phyloP scores from a whole-genome alignment of 768 basidiomycete species.

The Leccinum subtestaceum region DNA sequence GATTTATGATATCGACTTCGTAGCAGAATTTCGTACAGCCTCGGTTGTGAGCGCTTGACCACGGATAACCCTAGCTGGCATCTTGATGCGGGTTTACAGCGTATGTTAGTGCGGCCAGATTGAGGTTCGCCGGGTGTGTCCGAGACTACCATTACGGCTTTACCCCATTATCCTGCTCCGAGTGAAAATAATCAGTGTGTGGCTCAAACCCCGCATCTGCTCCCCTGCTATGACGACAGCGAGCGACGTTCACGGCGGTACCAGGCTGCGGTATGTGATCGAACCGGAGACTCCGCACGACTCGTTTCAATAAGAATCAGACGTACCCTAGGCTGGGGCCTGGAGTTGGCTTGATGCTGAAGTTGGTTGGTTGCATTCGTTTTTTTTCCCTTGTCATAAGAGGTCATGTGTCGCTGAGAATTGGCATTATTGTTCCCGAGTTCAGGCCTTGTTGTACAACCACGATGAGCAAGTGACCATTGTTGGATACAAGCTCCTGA shows the following conservation, averaged over 20 bases:
- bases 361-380: not conserved
- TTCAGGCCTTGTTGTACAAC: too few species aligned
- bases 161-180: too few species aligned
- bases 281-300: not conserved
- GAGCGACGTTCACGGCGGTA: not conserved
- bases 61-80: not conserved
- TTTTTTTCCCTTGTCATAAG: not conserved
- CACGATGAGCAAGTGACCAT: too few species aligned
- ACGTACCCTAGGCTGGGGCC: too few species aligned
- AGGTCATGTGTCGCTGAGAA: not conserved
- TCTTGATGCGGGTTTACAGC: conserved; percentile 4
- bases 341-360: not conserved
- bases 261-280: not conserved
- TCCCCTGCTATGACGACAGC: not conserved
- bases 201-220: not conserved
- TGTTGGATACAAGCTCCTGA: too few species aligned
- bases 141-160: too few species aligned
- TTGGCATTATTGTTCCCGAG: too few species aligned
- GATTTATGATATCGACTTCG: not conserved
- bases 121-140: too few species aligned
- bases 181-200: not conserved
- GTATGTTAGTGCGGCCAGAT: too few species aligned
- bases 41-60: not conserved
- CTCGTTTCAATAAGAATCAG: not conserved
- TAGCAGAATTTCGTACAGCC: conserved; percentile 5